Base-by-base conservation (phyloP, 2,329 filamentous ascomycete species). In the Drechmeria coniospora region DNA sequence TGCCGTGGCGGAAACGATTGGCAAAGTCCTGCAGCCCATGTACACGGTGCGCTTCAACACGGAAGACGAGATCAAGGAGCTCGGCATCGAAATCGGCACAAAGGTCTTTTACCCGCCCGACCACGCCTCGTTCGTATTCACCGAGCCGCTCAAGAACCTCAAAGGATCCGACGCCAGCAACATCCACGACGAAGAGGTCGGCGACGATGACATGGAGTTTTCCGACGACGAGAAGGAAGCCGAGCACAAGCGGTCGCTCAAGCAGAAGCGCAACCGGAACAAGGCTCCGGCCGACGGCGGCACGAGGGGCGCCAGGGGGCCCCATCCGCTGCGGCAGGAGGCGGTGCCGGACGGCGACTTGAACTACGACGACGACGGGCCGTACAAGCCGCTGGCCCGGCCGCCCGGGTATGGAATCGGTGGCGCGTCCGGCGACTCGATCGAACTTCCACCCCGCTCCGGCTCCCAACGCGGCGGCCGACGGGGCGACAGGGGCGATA, bases 81-180 rank as follows among this genome's bases (percentile, higher is more conserved):
- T 74, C 15, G 76, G 74, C 5, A 52, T 93, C n/a, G 53, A 59
- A n/a, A 57, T 70, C 22, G 82, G 78, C 16, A 71, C 68, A 2
- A 69, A 70, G 26, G 57, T 95, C 3, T 93, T 71, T 56, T 95
- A 93, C 45, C 74, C 87, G 3, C 68, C 77, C 24, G 60, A 70
- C 7, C 78, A 90, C 48, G 83, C 83, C 22, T 74, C 67, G 0
- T 92, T 79, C 42, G 82, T 93, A 30, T 90, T 93, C 46, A 94
- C 87, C 0, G 70, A 90, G 48, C 73, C 77, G 6, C 59, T 95
- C 32, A 79, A 78, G 51, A 67, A 64, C 28, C 49, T 79, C 43
- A 95, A 92, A 56, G 83, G 84, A 33, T 90, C 83, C 8, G 90
- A 98, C 51, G 87, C 90, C 7, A 92, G 83, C 28, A 95, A 95